These are phyloP conservation scores for Zoysia japonica DNA, from an alignment of 176 grass and related monocot genomes.

Conservation along the genomic window DNA sequence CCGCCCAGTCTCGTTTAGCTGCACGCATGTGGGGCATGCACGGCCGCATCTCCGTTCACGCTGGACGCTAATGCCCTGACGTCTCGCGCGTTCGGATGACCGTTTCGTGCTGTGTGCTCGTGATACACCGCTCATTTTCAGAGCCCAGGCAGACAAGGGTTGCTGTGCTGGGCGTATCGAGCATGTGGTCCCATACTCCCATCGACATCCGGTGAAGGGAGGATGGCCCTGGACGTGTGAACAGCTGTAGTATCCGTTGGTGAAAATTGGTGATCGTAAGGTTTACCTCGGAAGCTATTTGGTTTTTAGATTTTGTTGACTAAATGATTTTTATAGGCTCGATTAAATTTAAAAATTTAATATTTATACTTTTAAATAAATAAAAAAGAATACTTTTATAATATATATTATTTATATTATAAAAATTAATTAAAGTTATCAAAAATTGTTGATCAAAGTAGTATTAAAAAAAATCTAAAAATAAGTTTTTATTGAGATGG, in stretches of 20 bases:
- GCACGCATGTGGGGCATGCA: background rate
- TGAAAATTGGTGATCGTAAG: too few relatives aligned
- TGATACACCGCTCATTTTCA: background rate
- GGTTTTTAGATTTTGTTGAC: too few relatives aligned
- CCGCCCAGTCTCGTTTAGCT: background rate
- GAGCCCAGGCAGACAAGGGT: background rate
- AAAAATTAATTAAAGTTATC: too few relatives aligned
- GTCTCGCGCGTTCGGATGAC: background rate
- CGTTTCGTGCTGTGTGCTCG: background rate
- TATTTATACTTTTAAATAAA: too few relatives aligned
- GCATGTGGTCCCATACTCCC: background rate
- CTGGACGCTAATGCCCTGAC: background rate
- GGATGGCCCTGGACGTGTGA: background rate
- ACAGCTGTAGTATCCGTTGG: background rate
- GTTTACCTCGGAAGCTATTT: too few relatives aligned
- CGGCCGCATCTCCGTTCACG: background rate
- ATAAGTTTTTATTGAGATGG: too few relatives aligned
- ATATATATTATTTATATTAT: too few relatives aligned
- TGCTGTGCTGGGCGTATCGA: background rate
- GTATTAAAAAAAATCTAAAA: too few relatives aligned
- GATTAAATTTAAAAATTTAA: too few relatives aligned
- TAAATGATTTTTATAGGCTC: too few relatives aligned
- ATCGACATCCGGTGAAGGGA: background rate
- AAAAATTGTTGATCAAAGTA: too few relatives aligned
- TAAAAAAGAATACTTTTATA: too few relatives aligned